Percentiles rank a stretch among this genome's conserved stretches.
These are phyloP conservation scores for Malassezia restricta DNA, from an alignment of 1,284 basidiomycete genomes.

Conservation along the genomic window DNA sequence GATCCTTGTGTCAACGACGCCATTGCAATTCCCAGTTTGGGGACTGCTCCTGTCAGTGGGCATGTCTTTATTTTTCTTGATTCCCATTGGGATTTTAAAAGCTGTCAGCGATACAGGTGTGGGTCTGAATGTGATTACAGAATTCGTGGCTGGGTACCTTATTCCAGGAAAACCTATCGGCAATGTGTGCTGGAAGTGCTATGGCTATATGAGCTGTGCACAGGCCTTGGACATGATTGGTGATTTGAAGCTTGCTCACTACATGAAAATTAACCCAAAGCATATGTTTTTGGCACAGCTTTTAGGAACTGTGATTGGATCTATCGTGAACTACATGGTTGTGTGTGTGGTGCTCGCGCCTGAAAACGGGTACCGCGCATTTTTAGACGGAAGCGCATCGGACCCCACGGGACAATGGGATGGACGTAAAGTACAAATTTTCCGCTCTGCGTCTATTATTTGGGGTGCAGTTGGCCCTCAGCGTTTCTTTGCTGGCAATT, in stretches of 20 bases:
- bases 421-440: conserved; percentile 43
- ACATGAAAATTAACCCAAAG: conserved; percentile 46
- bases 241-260: conserved; percentile 49
- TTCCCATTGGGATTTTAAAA: conserved; percentile 49
- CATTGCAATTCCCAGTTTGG: conserved; percentile 50
- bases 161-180: conserved; percentile 51
- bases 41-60: conserved; percentile 48
- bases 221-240: conserved; percentile 47
- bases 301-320: conserved; percentile 49
- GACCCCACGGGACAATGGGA: conserved; percentile 50
- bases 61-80: conserved; percentile 48
- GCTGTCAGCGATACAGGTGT: conserved; percentile 51
- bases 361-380: conserved; percentile 34
- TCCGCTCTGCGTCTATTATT: conserved; percentile 48
- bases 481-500: conserved; percentile 50
- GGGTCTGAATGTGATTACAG: conserved; percentile 48
- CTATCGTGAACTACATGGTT: conserved; percentile 47
- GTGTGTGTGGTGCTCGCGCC: conserved; percentile 47
- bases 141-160: conserved; percentile 48
- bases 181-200: conserved; percentile 45
- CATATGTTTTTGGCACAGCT: conserved; percentile 51
- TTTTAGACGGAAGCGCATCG: conserved; percentile 46
- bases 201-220: conserved; percentile 48
- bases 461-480: conserved; percentile 49
- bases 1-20: conserved; percentile 48